Base-by-base conservation (phyloP, 2,329 filamentous ascomycete species). In the Arachnopeziza araneosa region DNA sequence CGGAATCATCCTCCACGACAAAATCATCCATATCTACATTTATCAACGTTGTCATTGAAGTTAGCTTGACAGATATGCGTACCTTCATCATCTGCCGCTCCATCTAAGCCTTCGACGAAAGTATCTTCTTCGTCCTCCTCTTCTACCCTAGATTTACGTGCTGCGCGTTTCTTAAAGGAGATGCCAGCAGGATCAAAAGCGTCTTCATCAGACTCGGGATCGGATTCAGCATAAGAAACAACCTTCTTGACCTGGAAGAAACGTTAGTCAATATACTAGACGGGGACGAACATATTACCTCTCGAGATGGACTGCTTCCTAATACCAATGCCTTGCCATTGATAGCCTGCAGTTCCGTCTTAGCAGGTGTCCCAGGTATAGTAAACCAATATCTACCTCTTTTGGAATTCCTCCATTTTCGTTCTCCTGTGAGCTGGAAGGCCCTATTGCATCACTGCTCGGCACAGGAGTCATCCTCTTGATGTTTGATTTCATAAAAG, bases 181-280 rank as follows among this genome's bases (percentile, higher is more conserved):
- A 76, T 58, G 75, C 76, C 44, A 72, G 68, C 59, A 71, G 75
- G 54, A 73, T 74, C 17, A 75, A 68, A 60, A 72, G 76, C 67
- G 76, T 87, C 85, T 23, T 93, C 88, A 55, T 91, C 88, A 14
- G 91, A 88, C 56, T 91, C 88, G 52, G 90, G 89, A 52, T 90
- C 91, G 1, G 90, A 92, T 70, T 97, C 93, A 64, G 89, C 87
- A 73, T 98, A 98, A 72, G 83, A 95, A 66, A 95, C 82, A 52
- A 79, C 74, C 68, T 86, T 88, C 72, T 84, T 86, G 14, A 78
- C 80, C 80, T 86, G 14, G 17, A 52, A 50, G 23, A 22, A 23
- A 10, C 24, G 24, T 60, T 19, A 60, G 52, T 21, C 3, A 49
- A 49, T 26, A 22, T 19, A 14, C 4, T 49, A n/a, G 30, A 54